Evolutionary conservation across 2,329 filamentous ascomycete species (phyloP).

Genomic region (Ascochyta pisi): DNA sequence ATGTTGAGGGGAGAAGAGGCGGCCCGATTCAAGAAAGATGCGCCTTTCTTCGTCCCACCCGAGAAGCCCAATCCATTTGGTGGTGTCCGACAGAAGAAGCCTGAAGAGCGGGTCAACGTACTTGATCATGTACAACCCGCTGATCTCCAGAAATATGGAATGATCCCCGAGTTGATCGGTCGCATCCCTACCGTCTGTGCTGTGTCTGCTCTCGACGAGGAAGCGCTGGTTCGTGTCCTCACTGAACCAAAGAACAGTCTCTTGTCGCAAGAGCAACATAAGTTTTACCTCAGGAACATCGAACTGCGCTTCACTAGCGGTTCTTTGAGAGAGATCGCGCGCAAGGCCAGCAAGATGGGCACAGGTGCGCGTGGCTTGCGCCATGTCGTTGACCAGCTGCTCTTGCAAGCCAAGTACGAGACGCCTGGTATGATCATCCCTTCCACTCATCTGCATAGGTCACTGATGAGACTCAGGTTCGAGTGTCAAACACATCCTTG

Average conservation of each 20-base stretch:
- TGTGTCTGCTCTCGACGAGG: constrained; percentile 74
- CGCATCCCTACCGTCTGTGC: constrained; percentile 90
- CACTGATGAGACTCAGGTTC: constrained; percentile 40
- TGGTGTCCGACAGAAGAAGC: constrained; percentile 25
- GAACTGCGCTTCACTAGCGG: constrained; percentile 83
- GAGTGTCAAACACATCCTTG: constrained; percentile 54
- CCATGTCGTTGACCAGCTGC: constrained; percentile 57
- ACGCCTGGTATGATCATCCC: constrained; percentile 47
- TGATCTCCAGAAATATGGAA: constrained; percentile 83
- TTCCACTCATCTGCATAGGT: neutral
- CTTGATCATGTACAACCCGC: constrained; percentile 77
- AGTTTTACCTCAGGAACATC: constrained; percentile 80
- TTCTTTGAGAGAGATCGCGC: constrained; percentile 81
- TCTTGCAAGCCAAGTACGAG: constrained; percentile 57
- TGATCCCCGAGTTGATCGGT: constrained; percentile 96
- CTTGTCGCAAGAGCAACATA: constrained; percentile 83
- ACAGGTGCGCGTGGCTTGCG: constrained; percentile 69
- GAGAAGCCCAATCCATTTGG: constrained; percentile 34
- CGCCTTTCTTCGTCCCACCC: constrained; percentile 60
- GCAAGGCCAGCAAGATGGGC: constrained; percentile 69
- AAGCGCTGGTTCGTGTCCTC: constrained; percentile 80
- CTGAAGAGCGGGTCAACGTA: constrained; percentile 56
- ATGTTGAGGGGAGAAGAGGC: constrained; percentile 65
- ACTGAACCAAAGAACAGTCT: constrained; percentile 92
- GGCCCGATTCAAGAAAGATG: constrained; percentile 63